Evolutionary conservation across 2,329 filamentous ascomycete species (phyloP).

Genomic region (Fusarium coicis): DNA sequence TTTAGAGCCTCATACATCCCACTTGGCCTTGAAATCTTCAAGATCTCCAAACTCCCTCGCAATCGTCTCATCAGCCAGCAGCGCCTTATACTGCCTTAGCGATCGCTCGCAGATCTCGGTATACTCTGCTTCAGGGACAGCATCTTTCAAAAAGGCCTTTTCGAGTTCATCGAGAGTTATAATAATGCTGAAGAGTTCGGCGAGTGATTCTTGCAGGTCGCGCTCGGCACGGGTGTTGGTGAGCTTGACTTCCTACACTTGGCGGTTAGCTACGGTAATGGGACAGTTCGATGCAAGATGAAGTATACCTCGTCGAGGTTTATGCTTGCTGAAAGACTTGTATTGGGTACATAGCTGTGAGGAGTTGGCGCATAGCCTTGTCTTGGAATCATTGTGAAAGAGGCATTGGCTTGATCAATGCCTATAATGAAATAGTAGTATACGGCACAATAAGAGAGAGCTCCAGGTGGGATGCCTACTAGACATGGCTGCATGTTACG

Average conservation of each 20-base stretch:
- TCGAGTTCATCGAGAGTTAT: conserved; percentile 95
- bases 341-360: conserved; percentile 90
- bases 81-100: conserved; percentile 96
- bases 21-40: conserved; percentile 90
- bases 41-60: conserved; percentile 86
- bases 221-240: conserved; percentile 87
- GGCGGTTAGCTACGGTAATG: conserved; percentile 25
- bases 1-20: conserved; percentile 73
- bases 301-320: conserved; percentile 85
- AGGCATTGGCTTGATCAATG: conserved; percentile 42
- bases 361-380: conserved; percentile 89
- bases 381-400: conserved; percentile 62
- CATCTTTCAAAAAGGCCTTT: conserved; percentile 96
- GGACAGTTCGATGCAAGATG: not conserved
- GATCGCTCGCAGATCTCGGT: conserved; percentile 95
- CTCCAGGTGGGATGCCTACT: conserved; percentile 40
- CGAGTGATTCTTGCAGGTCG: conserved; percentile 93
- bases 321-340: conserved; percentile 84
- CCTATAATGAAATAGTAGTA: not conserved
- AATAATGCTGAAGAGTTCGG: conserved; percentile 97
- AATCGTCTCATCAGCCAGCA: conserved; percentile 91
- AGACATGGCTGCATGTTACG: conserved; percentile 37
- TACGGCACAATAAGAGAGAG: conserved; percentile 9
- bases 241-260: conserved; percentile 89
- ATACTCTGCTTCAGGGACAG: conserved; percentile 90